Base-by-base conservation (phyloP, 1,139 yeast species). In the Candida gigantensis region DNA sequence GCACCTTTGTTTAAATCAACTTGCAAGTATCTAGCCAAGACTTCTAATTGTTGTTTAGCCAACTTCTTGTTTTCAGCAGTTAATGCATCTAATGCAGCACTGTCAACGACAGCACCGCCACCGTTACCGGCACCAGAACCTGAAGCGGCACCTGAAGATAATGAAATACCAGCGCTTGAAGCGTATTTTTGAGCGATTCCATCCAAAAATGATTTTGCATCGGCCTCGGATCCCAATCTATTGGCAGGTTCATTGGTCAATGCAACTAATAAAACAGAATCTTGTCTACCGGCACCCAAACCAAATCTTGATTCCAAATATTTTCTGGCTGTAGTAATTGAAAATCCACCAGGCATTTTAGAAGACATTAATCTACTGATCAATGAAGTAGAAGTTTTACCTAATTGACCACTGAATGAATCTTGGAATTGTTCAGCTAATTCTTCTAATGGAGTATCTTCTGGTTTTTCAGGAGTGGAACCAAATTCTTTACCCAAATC, bases 271-370 rank as follows among this genome's bases (percentile, higher is more conserved):
- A 92, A 74, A 33, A 83, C 88, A 36, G 95, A 77, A 60, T 92
- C 97, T 70, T 90, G 97, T 73, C 98, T 84, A 51, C 97, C 97
- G 32, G 85, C 46, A 46, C 86, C 95, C 55, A 92, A 77, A 46
- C 98, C 98, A 83, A 83, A 92, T 63, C 92, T 80, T 29, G 90
- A 62, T 67, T 85, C 90, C 60, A 92, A 77, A 67, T 92, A 86
- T 62, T 88, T 88, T 74, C 97, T 84, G 36, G 96, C 95, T 47
- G 77, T 69, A 45, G 97, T 84, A 53, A 89, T 84, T 41, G 95
- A 84, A 69, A 90, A 92, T 20, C 98, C 98, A 77, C 98, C 98
- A 41, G 98, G 97, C 97, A 92, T 92, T 73, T 92, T 92, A 25
- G 97, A 84, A 12, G 97, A 83, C 73, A 90, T 84, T 58, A 92